Evolutionary conservation across 495 filamentous ascomycete genomes (phyloP), one percentile per base, ranked within the genome.

Genomic region (Podospora pseudocomata): DNA sequence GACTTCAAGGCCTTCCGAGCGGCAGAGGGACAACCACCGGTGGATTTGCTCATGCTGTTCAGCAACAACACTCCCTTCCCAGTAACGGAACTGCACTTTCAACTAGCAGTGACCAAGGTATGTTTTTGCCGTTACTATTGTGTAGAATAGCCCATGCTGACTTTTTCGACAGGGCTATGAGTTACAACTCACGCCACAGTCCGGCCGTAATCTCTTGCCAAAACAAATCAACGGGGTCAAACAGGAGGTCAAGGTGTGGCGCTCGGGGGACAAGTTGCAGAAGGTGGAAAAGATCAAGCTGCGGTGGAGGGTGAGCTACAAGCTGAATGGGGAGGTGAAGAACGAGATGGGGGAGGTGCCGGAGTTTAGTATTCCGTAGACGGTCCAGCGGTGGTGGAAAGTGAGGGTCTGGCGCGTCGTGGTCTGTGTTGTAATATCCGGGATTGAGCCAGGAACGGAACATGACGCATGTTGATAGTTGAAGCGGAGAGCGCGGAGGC

Each of bases 31-130:
- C 83, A 85, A 13, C 86, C 83, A 28, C 81, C 82, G 0, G 86
- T 93, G 67, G 82, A 84, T 16, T 75, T 97, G 16, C 74, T 82
- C 7, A 88, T 94, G 65, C 78, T 84, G 9, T 97, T 97, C 73
- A 93, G 91, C 18, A 98, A 96, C 73, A 88, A 86, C 64, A 90
- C 88, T 3, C 81, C 84, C 27, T 85, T 90, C 70, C 83, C 85
- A 0, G 85, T 99, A 54, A 83, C 86, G 0, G 92, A 96, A 60
- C 80, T 98, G 54, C 92, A 93, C 60, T 97, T 97, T 75, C 91
- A 96, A 77, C 84, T 94, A 65, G 95, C 95, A 3, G 94, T 97
- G 7, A 94, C 94, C 49, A 97, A 93, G 87, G 95, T 96, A 81
- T 19, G 19, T 27, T 16, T 54, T 23, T 13, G n/a, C 4, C 32